Conservation (phyloP, 2,329 filamentous ascomycete genomes). For the Diaporthe sp. region DNA sequence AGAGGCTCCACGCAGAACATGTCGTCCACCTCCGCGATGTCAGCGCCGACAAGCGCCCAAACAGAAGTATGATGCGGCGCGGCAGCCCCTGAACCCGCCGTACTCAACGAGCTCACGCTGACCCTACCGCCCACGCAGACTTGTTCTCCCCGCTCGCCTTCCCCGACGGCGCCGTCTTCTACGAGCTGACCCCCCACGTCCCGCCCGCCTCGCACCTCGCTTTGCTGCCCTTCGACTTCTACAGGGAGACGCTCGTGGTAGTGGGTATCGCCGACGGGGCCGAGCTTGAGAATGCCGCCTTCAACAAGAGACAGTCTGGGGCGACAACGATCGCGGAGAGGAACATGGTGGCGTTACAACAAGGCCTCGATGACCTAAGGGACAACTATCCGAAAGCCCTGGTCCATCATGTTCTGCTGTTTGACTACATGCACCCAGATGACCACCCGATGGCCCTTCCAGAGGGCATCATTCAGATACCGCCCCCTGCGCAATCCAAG, state of each 20-base stretch:
- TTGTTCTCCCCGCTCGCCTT: constrained; percentile 95
- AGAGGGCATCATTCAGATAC: constrained; percentile 78
- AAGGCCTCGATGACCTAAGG: constrained; percentile 76
- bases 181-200: constrained; percentile 84
- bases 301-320: constrained; percentile 66
- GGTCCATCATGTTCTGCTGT: constrained; percentile 82
- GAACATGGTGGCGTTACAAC: constrained; percentile 68
- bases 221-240: constrained; percentile 89
- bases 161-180: constrained; percentile 86
- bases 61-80: constrained; percentile 75
- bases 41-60: constrained; percentile 83
- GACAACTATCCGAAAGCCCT: constrained; percentile 81
- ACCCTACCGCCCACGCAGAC: constrained; percentile 61
- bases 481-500: constrained; percentile 73
- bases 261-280: constrained; percentile 86
- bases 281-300: constrained; percentile 68
- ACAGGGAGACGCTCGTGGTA: constrained; percentile 84
- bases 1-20: constrained; percentile 81
- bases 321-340: constrained; percentile 63
- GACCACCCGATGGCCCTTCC: constrained; percentile 65
- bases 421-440: constrained; percentile 71
- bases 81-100: constrained; percentile 28
- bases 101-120: constrained; percentile 20
- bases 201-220: constrained; percentile 83
- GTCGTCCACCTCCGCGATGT: constrained; percentile 88